Evolutionary conservation across 2,329 filamentous ascomycete species (phyloP).

Genomic region (Metarhizium rileyi): DNA sequence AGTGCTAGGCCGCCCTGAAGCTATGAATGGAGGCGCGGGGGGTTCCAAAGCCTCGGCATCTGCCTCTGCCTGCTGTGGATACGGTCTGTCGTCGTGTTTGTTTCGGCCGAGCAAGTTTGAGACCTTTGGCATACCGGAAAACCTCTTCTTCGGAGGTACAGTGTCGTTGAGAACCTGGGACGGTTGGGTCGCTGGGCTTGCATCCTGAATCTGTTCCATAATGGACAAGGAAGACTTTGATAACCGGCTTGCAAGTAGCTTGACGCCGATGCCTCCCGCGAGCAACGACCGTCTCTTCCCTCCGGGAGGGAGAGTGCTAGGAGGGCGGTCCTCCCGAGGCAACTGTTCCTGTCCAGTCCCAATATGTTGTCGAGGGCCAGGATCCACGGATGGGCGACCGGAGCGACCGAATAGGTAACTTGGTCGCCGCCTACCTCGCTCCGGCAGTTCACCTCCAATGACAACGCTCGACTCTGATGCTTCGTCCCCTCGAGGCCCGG

Average conservation of each 20-base stretch:
- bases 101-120: slow-evolving; percentile 11
- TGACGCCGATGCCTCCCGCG: slow-evolving; percentile 16
- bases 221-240: slow-evolving; percentile 15
- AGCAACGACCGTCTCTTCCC: slow-evolving; percentile 33
- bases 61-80: not conserved
- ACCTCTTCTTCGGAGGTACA: slow-evolving; percentile 30
- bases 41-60: slow-evolving; percentile 3
- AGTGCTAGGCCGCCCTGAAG: slow-evolving; percentile 15
- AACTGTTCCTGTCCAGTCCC: slow-evolving; percentile 7
- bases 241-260: slow-evolving; percentile 10
- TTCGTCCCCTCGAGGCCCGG: slow-evolving; percentile 25
- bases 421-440: slow-evolving; percentile 28
- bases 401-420: slow-evolving; percentile 26
- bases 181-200: slow-evolving; percentile 1
- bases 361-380: slow-evolving; percentile 2
- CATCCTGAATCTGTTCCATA: slow-evolving; percentile 10
- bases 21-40: slow-evolving; percentile 9
- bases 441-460: slow-evolving; percentile 24
- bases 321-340: slow-evolving; percentile 7
- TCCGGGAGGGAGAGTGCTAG: slow-evolving; percentile 14
- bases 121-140: slow-evolving; percentile 28
- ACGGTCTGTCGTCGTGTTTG: not conserved
- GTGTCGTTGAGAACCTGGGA: slow-evolving; percentile 4
- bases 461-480: slow-evolving; percentile 31
- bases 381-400: slow-evolving; percentile 15